Conservation (phyloP, 192 early-diverging fungal species). For the Chytriomyces confervae region DNA sequence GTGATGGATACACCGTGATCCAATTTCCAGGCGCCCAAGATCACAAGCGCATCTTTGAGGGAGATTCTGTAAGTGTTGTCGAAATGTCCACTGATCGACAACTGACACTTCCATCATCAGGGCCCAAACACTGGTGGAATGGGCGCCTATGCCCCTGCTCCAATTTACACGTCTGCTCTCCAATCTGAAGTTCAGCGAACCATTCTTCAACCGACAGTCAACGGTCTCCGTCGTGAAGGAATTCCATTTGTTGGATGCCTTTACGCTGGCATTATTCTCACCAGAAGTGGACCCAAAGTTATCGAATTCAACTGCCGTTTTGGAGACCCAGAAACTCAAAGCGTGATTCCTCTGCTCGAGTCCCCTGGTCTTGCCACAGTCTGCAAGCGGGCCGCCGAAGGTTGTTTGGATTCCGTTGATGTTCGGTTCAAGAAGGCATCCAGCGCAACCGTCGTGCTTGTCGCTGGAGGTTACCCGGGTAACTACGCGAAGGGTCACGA, state of each 20-base stretch:
- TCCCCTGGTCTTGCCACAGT: slow-evolving; percentile 87
- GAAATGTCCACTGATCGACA: slow-evolving; percentile 8
- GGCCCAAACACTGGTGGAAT: slow-evolving; percentile 99
- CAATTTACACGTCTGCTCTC: slow-evolving; percentile 82
- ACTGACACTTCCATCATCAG: slow-evolving; percentile 30
- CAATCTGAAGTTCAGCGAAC: slow-evolving; percentile 73
- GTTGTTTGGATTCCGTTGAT: slow-evolving; percentile 86
- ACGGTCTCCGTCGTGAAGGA: slow-evolving; percentile 94
- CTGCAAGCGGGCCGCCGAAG: slow-evolving; percentile 84
- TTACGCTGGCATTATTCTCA: slow-evolving; percentile 97
- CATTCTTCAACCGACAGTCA: slow-evolving; percentile 88
- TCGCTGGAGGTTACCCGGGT: slow-evolving; percentile 93
- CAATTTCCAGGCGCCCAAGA: slow-evolving; percentile 95
- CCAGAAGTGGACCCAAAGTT: slow-evolving; percentile 86
- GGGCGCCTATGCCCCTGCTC: slow-evolving; percentile 97
- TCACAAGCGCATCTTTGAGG: slow-evolving; percentile 96
- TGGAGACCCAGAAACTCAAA: slow-evolving; percentile 98
- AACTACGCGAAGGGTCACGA: slow-evolving; percentile 79
- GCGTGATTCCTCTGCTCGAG: slow-evolving; percentile 87
- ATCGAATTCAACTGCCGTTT: slow-evolving; percentile 99
- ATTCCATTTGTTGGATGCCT: slow-evolving; percentile 96
- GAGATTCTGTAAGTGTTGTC: slow-evolving; percentile 63
- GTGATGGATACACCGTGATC: slow-evolving; percentile 93
- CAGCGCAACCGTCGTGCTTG: slow-evolving; percentile 92
- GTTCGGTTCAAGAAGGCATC: slow-evolving; percentile 73